Conservation (phyloP, 2,329 filamentous ascomycete genomes). For the Westerdykella ornata region DNA sequence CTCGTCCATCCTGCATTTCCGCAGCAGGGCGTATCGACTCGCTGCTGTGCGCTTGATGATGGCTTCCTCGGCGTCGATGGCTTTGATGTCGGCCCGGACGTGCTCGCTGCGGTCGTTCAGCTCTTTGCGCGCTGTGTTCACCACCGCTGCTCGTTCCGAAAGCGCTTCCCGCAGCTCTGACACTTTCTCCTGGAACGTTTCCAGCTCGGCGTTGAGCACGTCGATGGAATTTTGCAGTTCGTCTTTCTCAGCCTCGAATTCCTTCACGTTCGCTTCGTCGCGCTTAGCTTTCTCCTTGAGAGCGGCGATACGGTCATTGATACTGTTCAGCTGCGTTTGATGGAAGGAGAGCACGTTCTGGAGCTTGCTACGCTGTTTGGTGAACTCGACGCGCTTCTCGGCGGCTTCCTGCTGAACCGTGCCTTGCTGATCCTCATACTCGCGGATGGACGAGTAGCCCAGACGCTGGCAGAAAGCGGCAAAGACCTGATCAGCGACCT, state of each 20-base stretch:
- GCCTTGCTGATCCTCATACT: slow-evolving; percentile 90
- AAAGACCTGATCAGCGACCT: slow-evolving; percentile 86
- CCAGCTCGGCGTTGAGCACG: slow-evolving; percentile 67
- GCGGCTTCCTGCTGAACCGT: slow-evolving; percentile 84
- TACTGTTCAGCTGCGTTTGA: slow-evolving; percentile 65
- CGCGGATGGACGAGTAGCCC: slow-evolving; percentile 81
- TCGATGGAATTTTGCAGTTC: slow-evolving; percentile 67
- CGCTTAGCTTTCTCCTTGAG: slow-evolving; percentile 61
- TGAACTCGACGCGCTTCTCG: slow-evolving; percentile 80
- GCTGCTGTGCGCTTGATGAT: slow-evolving; percentile 80
- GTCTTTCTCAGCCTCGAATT: slow-evolving; percentile 63
- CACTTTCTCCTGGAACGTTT: slow-evolving; percentile 65
- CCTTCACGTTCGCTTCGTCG: slow-evolving; percentile 58
- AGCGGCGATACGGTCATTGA: slow-evolving; percentile 60
- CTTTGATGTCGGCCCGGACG: slow-evolving; percentile 68
- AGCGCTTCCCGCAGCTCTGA: slow-evolving; percentile 62
- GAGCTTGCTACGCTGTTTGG: slow-evolving; percentile 62
- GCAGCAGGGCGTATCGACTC: slow-evolving; percentile 73
- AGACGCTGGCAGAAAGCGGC: slow-evolving; percentile 75
- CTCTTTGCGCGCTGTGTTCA: slow-evolving; percentile 70
- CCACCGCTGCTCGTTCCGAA: slow-evolving; percentile 62
- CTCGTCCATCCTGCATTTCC: slow-evolving; percentile 89
- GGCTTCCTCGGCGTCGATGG: slow-evolving; percentile 71
- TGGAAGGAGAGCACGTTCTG: slow-evolving; percentile 57
- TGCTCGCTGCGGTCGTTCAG: slow-evolving; percentile 78